Evolutionary conservation across 2,329 filamentous ascomycete species (phyloP).

Genomic region (Pseudodiploospora longispora): DNA sequence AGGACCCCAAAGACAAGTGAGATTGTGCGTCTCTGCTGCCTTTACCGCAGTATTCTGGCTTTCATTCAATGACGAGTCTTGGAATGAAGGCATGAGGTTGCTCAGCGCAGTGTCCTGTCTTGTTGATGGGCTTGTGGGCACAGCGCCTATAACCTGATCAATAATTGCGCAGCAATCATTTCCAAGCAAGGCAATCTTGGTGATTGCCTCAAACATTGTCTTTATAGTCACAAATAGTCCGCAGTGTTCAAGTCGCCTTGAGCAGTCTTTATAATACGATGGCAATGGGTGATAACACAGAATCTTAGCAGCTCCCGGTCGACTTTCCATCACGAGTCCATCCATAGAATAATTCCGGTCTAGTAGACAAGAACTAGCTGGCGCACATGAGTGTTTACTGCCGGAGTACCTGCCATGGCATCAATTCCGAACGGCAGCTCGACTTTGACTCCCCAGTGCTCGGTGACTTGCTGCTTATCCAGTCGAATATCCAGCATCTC

Average conservation of each 20-base stretch:
- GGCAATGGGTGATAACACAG: conserved; percentile 31
- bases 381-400: conserved; percentile 22
- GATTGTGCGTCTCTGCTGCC: conserved; percentile 17
- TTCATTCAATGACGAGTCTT: conserved; percentile 7
- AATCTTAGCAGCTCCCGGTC: conserved; percentile 21
- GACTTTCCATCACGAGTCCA: conserved; percentile 25
- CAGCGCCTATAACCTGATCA: conserved; percentile 6
- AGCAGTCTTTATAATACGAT: conserved; percentile 24
- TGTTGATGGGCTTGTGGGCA: neutral
- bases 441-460: neutral
- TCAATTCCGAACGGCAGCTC: conserved; percentile 12
- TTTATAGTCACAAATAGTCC: conserved; percentile 34
- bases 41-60: conserved; percentile 13
- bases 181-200: conserved; percentile 18
- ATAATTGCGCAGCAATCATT: conserved; percentile 26
- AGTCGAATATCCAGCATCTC: conserved; percentile 3
- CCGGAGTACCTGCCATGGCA: conserved; percentile 12
- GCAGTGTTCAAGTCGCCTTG: conserved; percentile 29
- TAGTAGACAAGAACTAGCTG: conserved; percentile 20
- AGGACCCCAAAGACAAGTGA: conserved; percentile 36
- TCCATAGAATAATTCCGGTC: conserved; percentile 26
- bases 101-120: neutral
- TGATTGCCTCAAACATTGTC: conserved; percentile 29
- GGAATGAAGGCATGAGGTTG: neutral
- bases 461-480: neutral